Evolutionary conservation across 345 rosid genomes (phyloP), one percentile per base, ranked within the genome.

Genomic region (Acer campestre): DNA sequence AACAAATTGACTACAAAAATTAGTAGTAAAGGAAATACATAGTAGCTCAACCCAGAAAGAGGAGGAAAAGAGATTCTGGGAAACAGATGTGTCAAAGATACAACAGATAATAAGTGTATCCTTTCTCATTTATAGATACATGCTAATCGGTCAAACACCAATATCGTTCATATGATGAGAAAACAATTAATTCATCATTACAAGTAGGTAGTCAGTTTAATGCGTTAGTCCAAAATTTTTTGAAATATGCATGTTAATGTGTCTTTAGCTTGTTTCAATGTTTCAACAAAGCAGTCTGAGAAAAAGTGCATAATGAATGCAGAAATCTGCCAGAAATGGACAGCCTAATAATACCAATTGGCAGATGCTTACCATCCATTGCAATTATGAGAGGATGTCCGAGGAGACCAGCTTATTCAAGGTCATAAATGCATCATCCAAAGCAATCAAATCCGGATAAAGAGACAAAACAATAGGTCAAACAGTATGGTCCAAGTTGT

Each of bases 391-490:
- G 74, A 61, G 35, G 18, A 58, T 35, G 66, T 14, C 53, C 51
- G 20, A 73, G n/a, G 58, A 48, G 46, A 25, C 46, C 9, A 18
- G 16, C 67, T 72, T 72, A 42, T 16, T 7, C 9, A 49, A 59
- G 38, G 55, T 22, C 23, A 73, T 23, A 42, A 13, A 42, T 59
- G n/a, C 31, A 72, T 40, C 53, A 59, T n/a, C 42, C 22, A 61
- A 56, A 73, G 16, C 66, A 61, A 65, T 46, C 61, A 74, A 64
- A 74, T 62, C 61, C 55, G 14, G 23, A 46, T 25, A 63, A 64
- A 74, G 44, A 62, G 69, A 62, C 17, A 5, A n/a, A n/a, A 20
- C 13, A 23, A 1, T 1, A 1, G 14, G 42, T 56, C n/a, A 58
- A 55, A 18, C 14, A 56, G 46, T 11, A 58, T 59, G 16, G 53